phyloP scores from a whole-genome alignment of 1,284 basidiomycete genomes.

The Ganoderma lingzhi region DNA sequence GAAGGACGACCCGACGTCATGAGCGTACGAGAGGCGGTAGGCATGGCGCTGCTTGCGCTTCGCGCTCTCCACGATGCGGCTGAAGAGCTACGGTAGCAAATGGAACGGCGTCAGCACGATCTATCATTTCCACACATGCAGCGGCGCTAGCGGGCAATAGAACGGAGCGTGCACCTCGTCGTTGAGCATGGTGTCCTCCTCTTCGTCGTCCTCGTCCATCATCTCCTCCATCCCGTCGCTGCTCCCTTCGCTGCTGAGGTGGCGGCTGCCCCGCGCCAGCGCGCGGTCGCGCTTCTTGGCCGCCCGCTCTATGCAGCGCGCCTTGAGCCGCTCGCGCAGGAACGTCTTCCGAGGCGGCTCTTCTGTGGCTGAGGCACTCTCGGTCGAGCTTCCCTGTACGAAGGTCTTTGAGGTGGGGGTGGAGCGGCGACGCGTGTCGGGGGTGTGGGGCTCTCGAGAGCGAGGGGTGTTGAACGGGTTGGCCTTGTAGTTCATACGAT shows the following conservation, averaged over 20 bases:
- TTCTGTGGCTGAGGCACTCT: conserved; percentile 22
- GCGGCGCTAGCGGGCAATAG: not conserved
- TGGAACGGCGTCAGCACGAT: not conserved
- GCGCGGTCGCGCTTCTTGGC: conserved; percentile 59
- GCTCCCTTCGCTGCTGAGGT: conserved; percentile 46
- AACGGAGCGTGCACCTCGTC: conserved; percentile 59
- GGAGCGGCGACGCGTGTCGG: conserved; percentile 16
- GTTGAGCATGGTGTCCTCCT: conserved; percentile 58
- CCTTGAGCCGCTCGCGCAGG: conserved; percentile 67
- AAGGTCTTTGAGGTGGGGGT: conserved; percentile 3
- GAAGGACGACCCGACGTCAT: conserved; percentile 77
- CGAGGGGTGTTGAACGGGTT: conserved; percentile 34
- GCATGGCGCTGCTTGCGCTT: conserved; percentile 56
- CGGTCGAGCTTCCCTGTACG: conserved; percentile 16
- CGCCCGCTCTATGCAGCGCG: conserved; percentile 66
- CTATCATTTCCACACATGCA: not conserved
- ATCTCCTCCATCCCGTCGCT: conserved; percentile 63
- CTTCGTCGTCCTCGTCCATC: conserved; percentile 57
- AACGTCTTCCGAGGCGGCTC: conserved; percentile 55
- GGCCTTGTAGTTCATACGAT: conserved; percentile 39
- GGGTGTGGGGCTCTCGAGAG: conserved; percentile 16
- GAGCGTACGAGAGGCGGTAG: conserved; percentile 66
- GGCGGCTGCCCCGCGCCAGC: conserved; percentile 46
- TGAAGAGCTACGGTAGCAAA: conserved; percentile 58
- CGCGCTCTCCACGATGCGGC: conserved; percentile 63